These are phyloP conservation scores for Suillus hirtellus DNA, from an alignment of 768 basidiomycete genomes.

Conservation along the genomic window DNA sequence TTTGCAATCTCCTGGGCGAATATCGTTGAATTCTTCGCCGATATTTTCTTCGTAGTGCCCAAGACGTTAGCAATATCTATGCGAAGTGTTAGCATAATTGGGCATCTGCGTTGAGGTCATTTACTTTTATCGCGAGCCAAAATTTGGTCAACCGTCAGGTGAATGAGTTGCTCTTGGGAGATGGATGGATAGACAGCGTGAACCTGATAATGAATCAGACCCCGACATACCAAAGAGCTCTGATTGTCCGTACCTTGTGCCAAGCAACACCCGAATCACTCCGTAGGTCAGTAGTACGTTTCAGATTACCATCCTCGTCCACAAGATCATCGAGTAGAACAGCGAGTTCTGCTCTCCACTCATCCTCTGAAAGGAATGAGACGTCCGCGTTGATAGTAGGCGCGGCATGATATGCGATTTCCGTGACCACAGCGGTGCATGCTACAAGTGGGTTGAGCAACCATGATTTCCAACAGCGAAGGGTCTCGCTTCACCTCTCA, in stretches of 20 bases:
- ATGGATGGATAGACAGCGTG: conserved; percentile 62
- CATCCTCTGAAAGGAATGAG: conserved; percentile 52
- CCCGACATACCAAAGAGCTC: neutral
- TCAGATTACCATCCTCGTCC: conserved; percentile 57
- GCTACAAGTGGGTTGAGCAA: conserved; percentile 35
- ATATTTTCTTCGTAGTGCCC: conserved; percentile 54
- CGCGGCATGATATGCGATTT: conserved; percentile 56
- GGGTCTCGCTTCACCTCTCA: conserved; percentile 46
- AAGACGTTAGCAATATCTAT: conserved; percentile 47
- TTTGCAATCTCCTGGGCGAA: conserved; percentile 59
- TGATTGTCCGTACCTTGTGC: conserved; percentile 45
- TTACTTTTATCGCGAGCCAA: conserved; percentile 47
- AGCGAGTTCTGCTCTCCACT: conserved; percentile 58
- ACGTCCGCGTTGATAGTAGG: conserved; percentile 59
- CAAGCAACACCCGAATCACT: conserved; percentile 64
- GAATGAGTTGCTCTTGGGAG: conserved; percentile 45
- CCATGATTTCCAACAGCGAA: neutral
- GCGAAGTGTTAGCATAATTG: neutral
- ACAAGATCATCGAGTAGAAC: conserved; percentile 59
- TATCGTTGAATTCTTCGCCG: conserved; percentile 47
- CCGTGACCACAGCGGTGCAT: conserved; percentile 67
- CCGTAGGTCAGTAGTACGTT: conserved; percentile 52
- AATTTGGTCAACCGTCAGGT: conserved; percentile 53
- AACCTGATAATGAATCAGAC: conserved; percentile 38
- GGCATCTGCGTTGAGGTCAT: conserved; percentile 15